Percentiles rank a stretch among this genome's conserved stretches.
These are phyloP conservation scores for Fusarium napiforme DNA, from an alignment of 2,329 filamentous ascomycete genomes.

Conservation along the genomic window DNA sequence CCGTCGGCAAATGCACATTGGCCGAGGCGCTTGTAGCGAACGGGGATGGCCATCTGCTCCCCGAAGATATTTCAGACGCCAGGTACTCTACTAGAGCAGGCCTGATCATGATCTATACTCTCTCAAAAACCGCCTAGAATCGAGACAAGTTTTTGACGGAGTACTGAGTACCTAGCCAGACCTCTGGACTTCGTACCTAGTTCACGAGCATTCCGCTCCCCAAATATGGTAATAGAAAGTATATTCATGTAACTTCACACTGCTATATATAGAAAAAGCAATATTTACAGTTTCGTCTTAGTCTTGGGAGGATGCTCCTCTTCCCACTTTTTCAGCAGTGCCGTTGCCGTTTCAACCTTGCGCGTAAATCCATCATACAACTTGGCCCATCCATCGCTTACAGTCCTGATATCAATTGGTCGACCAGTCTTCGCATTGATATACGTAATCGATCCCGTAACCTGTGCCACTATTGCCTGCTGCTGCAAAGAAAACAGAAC, in stretches of 20 bases:
- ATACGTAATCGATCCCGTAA: not conserved
- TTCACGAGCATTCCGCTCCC: not conserved
- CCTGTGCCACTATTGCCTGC: not conserved
- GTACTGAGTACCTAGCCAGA: not conserved
- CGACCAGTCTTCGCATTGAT: not conserved
- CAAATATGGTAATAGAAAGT: not conserved
- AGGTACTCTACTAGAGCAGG: not conserved
- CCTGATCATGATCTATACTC: not conserved
- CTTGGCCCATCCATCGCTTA: not conserved
- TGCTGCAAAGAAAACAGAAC: not conserved
- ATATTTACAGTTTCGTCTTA: not conserved
- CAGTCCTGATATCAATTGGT: not conserved
- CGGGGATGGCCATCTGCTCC: not conserved
- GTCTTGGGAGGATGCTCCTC: not conserved
- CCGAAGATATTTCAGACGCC: not conserved
- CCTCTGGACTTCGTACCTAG: rapidly evolving
- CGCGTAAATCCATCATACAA: not conserved
- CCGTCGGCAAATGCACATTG: not conserved
- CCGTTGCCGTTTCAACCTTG: not conserved
- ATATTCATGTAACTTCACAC: not conserved
- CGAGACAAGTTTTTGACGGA: rapidly evolving
- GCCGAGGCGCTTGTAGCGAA: not conserved
- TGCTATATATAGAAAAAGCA: rapidly evolving
- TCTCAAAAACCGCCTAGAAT: not conserved
- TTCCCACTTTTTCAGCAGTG: not conserved